Percentiles rank a stretch among this genome's conserved stretches.
Evolutionary conservation across 768 basidiomycete genomes (phyloP).

Genomic region (Lactifluus hygrophoroides): DNA sequence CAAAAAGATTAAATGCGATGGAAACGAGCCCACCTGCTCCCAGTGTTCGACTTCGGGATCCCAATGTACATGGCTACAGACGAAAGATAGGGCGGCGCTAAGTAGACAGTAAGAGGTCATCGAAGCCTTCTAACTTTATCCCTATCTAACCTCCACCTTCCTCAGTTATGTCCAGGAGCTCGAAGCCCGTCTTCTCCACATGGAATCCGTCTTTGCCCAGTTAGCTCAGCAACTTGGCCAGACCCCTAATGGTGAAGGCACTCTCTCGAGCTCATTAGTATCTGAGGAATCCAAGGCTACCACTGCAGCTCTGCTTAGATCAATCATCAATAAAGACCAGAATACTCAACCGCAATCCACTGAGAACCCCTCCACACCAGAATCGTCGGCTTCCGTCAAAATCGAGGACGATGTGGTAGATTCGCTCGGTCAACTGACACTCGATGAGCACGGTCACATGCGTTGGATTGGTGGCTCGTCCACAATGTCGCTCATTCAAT

Average conservation of each 20-base stretch:
- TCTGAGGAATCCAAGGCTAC: conserved; percentile 7
- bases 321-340: conserved; percentile 22
- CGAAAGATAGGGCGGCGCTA: conserved; percentile 82
- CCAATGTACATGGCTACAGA: conserved; percentile 84
- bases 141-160: neutral
- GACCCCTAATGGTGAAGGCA: conserved; percentile 30
- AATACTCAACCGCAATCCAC: conserved; percentile 9
- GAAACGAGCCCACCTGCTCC: conserved; percentile 76
- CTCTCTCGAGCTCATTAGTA: conserved; percentile 13
- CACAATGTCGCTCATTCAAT: conserved; percentile 87
- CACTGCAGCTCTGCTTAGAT: conserved; percentile 22
- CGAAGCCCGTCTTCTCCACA: conserved; percentile 77
- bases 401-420: conserved; percentile 73
- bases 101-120: conserved; percentile 69
- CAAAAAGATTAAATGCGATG: conserved; percentile 93
- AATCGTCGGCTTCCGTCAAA: conserved; percentile 41
- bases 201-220: conserved; percentile 81
- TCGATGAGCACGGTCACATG: conserved; percentile 86
- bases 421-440: conserved; percentile 77
- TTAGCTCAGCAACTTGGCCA: conserved; percentile 69
- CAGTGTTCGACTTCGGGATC: conserved; percentile 70
- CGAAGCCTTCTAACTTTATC: conserved; percentile 21
- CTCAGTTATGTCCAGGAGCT: conserved; percentile 84
- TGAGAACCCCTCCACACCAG: conserved; percentile 25
- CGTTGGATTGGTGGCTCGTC: conserved; percentile 91